Percentiles rank a stretch among this genome's conserved stretches.
phyloP scores from a whole-genome alignment of 2,329 filamentous ascomycete species.

The Coleophoma cylindrospora region DNA sequence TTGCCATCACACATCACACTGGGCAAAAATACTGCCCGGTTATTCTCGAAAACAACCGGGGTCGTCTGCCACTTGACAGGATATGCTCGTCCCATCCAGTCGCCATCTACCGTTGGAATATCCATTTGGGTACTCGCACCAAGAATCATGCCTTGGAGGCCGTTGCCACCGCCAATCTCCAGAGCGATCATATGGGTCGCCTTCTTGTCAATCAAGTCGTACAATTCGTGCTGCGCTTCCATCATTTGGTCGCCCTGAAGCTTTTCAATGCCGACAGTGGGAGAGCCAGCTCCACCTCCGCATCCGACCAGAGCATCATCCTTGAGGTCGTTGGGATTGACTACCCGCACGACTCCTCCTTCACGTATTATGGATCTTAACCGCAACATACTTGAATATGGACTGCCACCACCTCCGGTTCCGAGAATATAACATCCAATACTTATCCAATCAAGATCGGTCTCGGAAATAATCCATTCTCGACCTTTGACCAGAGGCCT shows the following conservation, averaged over 20 bases:
- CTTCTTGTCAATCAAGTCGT: constrained; percentile 38
- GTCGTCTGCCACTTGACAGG: constrained; percentile 51
- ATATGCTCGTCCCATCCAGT: constrained; percentile 53
- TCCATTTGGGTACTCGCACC: constrained; percentile 48
- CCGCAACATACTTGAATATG: constrained; percentile 45
- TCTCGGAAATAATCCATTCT: constrained; percentile 51
- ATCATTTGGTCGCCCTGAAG: constrained; percentile 45
- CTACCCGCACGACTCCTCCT: constrained; percentile 45
- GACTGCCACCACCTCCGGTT: constrained; percentile 51
- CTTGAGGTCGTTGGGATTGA: constrained; percentile 43
- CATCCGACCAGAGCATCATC: constrained; percentile 48
- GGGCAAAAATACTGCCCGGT: constrained; percentile 36
- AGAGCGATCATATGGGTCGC: constrained; percentile 55
- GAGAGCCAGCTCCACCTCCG: constrained; percentile 53
- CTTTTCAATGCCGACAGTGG: constrained; percentile 56
- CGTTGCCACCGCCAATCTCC: constrained; percentile 61
- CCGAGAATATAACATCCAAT: constrained; percentile 56
- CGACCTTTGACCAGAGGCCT: constrained; percentile 39
- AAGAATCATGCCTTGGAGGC: constrained; percentile 51
- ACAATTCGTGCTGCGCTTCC: constrained; percentile 45
- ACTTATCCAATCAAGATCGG: constrained; percentile 48
- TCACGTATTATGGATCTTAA: constrained; percentile 44
- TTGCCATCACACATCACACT: constrained; percentile 46
- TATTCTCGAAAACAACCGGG: constrained; percentile 43
- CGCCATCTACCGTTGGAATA: constrained; percentile 45